A percentile compares a stretch with the other conserved stretches of the same genome.
Conservation (phyloP, 345 rosid genomes). For the Draba incana region DNA sequence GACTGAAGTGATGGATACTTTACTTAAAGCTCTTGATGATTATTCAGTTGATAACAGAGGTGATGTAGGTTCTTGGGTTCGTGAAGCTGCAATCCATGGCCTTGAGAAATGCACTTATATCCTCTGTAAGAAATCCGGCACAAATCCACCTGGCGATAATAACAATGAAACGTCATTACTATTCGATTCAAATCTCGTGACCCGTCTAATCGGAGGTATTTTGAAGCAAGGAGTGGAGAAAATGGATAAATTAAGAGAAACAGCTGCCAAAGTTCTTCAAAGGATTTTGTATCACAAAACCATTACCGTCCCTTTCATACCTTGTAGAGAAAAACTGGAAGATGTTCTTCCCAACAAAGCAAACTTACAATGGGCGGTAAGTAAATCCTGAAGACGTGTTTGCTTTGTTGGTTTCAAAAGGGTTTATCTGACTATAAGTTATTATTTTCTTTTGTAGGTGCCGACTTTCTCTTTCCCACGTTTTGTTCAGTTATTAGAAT, state of each 20-base stretch:
- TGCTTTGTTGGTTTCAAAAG: conserved; percentile 22
- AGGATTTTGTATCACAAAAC: conserved; percentile 66
- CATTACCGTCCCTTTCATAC: conserved; percentile 63
- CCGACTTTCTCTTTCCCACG: conserved; percentile 85
- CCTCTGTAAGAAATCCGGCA: conserved; percentile 54
- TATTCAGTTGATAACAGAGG: conserved; percentile 96
- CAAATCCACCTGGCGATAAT: conserved; percentile 38
- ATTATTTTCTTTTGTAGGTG: conserved; percentile 60
- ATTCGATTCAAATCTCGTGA: conserved; percentile 71
- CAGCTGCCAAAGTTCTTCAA: conserved; percentile 76
- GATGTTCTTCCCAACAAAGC: conserved; percentile 59
- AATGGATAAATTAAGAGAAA: conserved; percentile 94
- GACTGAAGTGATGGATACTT: conserved; percentile 76
- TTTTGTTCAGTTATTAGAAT: conserved; percentile 64
- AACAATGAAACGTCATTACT: conserved; percentile 35
- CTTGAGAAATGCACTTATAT: conserved; percentile 81
- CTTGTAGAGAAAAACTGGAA: conserved; percentile 71
- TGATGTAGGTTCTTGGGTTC: conserved; percentile 99
- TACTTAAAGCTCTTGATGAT: conserved; percentile 87
- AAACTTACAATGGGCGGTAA: conserved; percentile 77
- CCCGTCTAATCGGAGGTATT: conserved; percentile 60
- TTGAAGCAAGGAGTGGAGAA: conserved; percentile 93
- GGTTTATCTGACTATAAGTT: conserved; percentile 8
- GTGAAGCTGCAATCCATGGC: conserved; percentile 95
- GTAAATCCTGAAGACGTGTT: conserved; percentile 27